phyloP scores from a whole-genome alignment of 352 stramenopile genomes.

The Achlya hypogyna region DNA sequence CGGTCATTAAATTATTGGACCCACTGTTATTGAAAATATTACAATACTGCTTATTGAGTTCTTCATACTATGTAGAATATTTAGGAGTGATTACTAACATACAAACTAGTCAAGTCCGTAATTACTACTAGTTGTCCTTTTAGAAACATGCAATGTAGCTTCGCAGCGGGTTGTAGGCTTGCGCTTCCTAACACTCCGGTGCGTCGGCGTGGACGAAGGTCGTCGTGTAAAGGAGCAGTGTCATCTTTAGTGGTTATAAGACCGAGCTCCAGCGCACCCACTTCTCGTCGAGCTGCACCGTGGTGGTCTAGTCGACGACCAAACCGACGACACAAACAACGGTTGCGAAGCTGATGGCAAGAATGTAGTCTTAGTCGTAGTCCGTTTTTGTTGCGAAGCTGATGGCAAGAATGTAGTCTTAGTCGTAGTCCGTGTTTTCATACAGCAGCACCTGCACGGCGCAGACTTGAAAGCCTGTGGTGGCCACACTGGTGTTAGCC shows the following conservation, averaged over 20 bases:
- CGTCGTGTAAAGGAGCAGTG: constrained; percentile 1
- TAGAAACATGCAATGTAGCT: too few relatives aligned
- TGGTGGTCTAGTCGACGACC: not conserved
- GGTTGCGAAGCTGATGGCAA: not conserved
- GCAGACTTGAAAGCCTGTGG: not conserved
- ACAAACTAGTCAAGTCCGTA: too few relatives aligned
- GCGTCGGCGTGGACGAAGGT: not conserved
- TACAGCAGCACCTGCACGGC: not conserved
- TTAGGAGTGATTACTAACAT: too few relatives aligned
- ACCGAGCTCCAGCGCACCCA: not conserved
- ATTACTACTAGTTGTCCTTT: too few relatives aligned
- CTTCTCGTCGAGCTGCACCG: not conserved
- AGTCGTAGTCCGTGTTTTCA: not conserved
- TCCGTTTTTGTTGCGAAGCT: not conserved
- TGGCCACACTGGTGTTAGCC: not conserved
- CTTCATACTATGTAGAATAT: too few relatives aligned
- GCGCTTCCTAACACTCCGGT: too few relatives aligned
- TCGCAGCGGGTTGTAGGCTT: too few relatives aligned
- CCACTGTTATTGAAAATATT: too few relatives aligned
- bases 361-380: not conserved
- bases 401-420: not conserved
- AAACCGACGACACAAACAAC: not conserved
- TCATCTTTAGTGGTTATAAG: not conserved
- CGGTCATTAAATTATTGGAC: too few relatives aligned
- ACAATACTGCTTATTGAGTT: too few relatives aligned